Percentiles rank a stretch among this genome's conserved stretches.
Evolutionary conservation across 208 protist species (phyloP).

Genomic region (Herpetomonas samuelpessoai): DNA sequence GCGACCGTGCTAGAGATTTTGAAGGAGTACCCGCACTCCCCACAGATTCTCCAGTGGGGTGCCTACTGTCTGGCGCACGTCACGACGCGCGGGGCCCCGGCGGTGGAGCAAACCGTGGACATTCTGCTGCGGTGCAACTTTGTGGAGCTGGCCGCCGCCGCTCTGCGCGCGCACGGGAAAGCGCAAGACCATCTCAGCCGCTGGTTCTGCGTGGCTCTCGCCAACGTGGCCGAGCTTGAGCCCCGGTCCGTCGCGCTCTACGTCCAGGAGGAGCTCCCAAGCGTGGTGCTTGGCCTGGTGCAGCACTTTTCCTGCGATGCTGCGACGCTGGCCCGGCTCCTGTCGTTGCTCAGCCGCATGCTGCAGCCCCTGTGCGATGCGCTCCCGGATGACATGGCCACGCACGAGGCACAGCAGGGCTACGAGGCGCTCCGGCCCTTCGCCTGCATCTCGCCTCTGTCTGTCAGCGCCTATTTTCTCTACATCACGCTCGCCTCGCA

Average conservation of each 20-base stretch:
- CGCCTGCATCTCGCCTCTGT: not conserved
- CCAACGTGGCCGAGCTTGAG: conserved; percentile 30
- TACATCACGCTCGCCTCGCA: not conserved
- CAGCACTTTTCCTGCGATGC: conserved; percentile 29
- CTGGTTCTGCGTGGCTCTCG: conserved; percentile 44
- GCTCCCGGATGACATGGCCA: conserved; percentile 2
- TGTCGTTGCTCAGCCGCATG: conserved; percentile 23
- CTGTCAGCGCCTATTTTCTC: not conserved
- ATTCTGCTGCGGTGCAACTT: conserved; percentile 39
- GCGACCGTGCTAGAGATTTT: conserved; percentile 76
- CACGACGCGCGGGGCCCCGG: conserved; percentile 27
- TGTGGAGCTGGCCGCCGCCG: conserved; percentile 50
- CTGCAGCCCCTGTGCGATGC: conserved; percentile 15
- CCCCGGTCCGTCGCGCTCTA: conserved; percentile 29
- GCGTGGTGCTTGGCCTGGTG: conserved; percentile 36
- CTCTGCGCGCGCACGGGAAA: conserved; percentile 44
- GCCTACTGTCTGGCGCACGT: conserved; percentile 53
- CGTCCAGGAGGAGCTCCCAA: conserved; percentile 36
- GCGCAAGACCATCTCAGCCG: conserved; percentile 27
- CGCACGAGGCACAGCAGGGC: not conserved
- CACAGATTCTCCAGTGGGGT: conserved; percentile 70
- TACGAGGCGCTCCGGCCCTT: not conserved
- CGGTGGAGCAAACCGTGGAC: conserved; percentile 27
- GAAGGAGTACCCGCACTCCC: conserved; percentile 70
- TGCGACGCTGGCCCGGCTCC: conserved; percentile 19